These are phyloP conservation scores for Neurospora sp. DNA, from an alignment of 495 filamentous ascomycete genomes.

Conservation along the genomic window DNA sequence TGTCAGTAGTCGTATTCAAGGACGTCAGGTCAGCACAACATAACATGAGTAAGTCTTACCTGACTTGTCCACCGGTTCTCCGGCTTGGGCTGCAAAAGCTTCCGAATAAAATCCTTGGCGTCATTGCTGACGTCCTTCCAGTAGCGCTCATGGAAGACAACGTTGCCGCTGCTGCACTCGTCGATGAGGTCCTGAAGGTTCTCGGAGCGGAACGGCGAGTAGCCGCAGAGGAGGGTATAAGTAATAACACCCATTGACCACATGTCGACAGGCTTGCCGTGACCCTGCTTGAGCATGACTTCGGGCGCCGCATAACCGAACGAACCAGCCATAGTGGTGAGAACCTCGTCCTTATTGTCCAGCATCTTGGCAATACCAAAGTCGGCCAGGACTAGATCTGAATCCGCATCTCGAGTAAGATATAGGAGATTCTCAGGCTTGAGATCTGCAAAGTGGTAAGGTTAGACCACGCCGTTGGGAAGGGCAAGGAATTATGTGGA, in stretches of 20 bases:
- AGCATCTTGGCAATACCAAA: conserved; percentile 99
- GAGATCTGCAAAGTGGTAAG: conserved; percentile 51
- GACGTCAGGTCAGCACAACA: conserved; percentile 7
- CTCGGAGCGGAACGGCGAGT: conserved; percentile 95
- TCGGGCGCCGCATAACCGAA: conserved; percentile 98
- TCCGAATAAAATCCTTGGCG: conserved; percentile 88
- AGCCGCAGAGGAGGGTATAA: conserved; percentile 97
- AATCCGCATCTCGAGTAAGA: conserved; percentile 62
- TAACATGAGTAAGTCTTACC: conserved; percentile 32
- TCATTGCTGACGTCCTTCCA: conserved; percentile 97
- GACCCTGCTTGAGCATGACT: conserved; percentile 95
- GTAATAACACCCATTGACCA: conserved; percentile 99
- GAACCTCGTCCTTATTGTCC: conserved; percentile 75
- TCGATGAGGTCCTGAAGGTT: conserved; percentile 89
- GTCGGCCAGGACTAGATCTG: conserved; percentile 86
- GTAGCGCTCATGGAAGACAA: conserved; percentile 96
- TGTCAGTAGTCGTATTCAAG: background rate
- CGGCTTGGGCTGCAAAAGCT: conserved; percentile 70
- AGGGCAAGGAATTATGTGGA: background rate
- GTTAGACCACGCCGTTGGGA: background rate
- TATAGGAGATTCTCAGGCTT: conserved; percentile 99
- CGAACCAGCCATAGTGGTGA: conserved; percentile 97
- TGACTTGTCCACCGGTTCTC: conserved; percentile 68
- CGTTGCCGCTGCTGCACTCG: conserved; percentile 78
- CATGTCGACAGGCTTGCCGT: conserved; percentile 99